Conservation (phyloP, 2,329 filamentous ascomycete genomes). For the Rhexocercosporidium sp. region DNA sequence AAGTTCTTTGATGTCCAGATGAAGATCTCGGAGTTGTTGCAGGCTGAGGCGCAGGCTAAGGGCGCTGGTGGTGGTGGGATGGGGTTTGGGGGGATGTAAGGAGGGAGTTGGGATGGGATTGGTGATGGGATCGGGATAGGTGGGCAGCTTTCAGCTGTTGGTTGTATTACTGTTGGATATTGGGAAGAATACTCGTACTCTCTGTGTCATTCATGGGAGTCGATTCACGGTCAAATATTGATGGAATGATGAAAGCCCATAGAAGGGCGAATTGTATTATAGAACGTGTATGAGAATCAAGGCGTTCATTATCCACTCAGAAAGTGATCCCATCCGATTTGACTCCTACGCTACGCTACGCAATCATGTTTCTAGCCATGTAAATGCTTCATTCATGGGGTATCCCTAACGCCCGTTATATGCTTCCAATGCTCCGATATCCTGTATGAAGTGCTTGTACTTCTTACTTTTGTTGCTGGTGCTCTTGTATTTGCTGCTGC, state of each 20-base stretch:
- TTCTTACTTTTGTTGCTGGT: background rate
- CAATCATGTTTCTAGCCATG: constrained; percentile 23
- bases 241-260: constrained; percentile 5
- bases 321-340: background rate
- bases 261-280: constrained; percentile 33
- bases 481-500: constrained; percentile 5
- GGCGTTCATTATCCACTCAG: constrained; percentile 32
- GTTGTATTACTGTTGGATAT: constrained; percentile 14
- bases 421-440: constrained; percentile 26
- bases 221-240: background rate
- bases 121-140: background rate
- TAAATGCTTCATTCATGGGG: constrained; percentile 36
- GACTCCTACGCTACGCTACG: background rate
- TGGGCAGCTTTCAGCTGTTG: background rate
- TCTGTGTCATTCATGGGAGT: background rate
- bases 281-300: constrained; percentile 27
- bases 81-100: constrained; percentile 53
- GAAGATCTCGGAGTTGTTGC: constrained; percentile 97
- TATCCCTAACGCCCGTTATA: constrained; percentile 38
- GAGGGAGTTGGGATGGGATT: background rate
- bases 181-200: background rate
- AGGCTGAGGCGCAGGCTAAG: constrained; percentile 77
- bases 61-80: constrained; percentile 57
- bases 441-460: constrained; percentile 10
- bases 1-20: constrained; percentile 99